Conservation (phyloP, 352 stramenopile genomes). For the Globisporangium irregulare region DNA sequence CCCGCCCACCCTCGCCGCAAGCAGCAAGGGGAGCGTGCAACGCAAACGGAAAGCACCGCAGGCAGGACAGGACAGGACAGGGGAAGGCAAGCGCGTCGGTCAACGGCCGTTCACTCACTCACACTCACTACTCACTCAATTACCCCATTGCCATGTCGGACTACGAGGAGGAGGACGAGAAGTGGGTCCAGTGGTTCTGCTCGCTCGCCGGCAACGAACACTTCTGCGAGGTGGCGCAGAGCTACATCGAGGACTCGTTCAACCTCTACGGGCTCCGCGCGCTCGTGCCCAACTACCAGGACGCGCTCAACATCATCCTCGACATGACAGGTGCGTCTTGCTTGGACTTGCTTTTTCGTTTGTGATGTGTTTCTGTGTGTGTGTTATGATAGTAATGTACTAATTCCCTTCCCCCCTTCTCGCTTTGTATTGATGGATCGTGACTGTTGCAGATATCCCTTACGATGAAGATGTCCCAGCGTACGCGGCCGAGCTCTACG, state of each 20-base stretch:
- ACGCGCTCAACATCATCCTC: constrained; percentile 92
- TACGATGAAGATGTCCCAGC: constrained; percentile 87
- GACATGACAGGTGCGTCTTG: constrained; percentile 70
- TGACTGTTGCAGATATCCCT: constrained; percentile 58
- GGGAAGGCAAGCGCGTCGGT: background rate
- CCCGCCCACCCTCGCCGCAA: background rate
- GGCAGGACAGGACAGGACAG: background rate
- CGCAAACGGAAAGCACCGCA: background rate
- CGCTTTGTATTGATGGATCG: background rate
- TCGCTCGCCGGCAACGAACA: constrained; percentile 90
- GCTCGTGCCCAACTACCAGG: constrained; percentile 88
- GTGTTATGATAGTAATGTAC: background rate
- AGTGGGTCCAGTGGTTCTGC: constrained; percentile 93
- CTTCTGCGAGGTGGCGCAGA: constrained; percentile 90
- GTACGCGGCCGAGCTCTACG: constrained; percentile 88
- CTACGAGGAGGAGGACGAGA: constrained; percentile 91
- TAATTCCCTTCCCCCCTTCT: background rate
- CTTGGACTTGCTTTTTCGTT: background rate
- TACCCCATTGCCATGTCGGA: constrained; percentile 63
- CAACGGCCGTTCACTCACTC: background rate
- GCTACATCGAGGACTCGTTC: constrained; percentile 94
- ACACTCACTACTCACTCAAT: background rate
- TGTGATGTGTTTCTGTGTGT: background rate
- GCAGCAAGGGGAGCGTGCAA: background rate
- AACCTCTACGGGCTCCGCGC: constrained; percentile 91